These are phyloP conservation scores for Phalaenopsis hybrid DNA, from an alignment of 116 monocot species.

Conservation along the genomic window DNA sequence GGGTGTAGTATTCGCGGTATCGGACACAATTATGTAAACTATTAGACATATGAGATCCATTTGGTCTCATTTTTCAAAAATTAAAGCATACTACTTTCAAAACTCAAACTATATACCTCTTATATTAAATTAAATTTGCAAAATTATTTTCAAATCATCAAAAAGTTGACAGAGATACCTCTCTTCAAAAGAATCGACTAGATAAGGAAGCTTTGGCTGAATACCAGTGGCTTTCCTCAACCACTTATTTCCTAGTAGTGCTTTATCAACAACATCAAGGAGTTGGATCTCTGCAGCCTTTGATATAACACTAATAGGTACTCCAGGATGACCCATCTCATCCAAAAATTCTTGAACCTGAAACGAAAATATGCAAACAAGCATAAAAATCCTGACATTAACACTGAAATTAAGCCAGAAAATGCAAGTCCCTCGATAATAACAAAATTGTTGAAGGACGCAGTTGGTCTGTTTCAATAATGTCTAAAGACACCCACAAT, in stretches of 20 bases:
- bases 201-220: slow-evolving; percentile 90
- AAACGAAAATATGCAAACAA: not conserved
- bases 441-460: no score
- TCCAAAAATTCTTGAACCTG: slow-evolving; percentile 93
- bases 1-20: no score
- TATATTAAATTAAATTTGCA: no score
- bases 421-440: not conserved
- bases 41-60: no score
- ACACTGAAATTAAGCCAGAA: not conserved
- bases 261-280: slow-evolving; percentile 75
- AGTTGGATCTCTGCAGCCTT: slow-evolving; percentile 87
- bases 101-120: no score
- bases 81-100: no score
- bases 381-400: not conserved
- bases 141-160: no score
- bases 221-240: slow-evolving; percentile 87
- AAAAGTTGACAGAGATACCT: slow-evolving; percentile 31
- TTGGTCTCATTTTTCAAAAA: no score
- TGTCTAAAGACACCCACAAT: not conserved
- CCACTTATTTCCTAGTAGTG: slow-evolving; percentile 90
- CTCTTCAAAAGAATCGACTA: slow-evolving; percentile 96
- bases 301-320: slow-evolving; percentile 70
- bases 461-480: not conserved
- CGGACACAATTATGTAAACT: no score
- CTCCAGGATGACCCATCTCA: slow-evolving; percentile 74